These are phyloP conservation scores for Cryoendolithus antarcticus DNA, from an alignment of 2,329 filamentous ascomycete species.

Conservation along the genomic window DNA sequence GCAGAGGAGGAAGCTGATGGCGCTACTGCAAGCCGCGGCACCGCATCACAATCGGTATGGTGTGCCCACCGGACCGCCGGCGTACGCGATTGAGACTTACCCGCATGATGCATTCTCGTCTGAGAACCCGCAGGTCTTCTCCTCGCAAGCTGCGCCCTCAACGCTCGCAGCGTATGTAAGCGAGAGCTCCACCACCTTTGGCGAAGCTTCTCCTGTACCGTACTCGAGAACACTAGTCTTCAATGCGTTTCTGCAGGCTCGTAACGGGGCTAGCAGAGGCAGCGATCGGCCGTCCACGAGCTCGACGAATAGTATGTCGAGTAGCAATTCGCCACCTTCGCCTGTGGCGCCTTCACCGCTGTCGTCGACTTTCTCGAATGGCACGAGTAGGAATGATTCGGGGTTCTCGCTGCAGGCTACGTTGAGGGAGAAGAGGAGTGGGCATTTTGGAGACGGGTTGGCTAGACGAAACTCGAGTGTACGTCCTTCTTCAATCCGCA, in stretches of 20 bases:
- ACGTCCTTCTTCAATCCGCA: conserved; percentile 20
- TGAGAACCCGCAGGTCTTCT: conserved; percentile 72
- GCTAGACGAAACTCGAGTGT: conserved; percentile 82
- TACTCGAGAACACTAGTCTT: conserved; percentile 56
- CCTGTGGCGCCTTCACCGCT: conserved; percentile 48
- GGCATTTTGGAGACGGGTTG: conserved; percentile 63
- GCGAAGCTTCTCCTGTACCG: conserved; percentile 43
- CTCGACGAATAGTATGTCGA: conserved; percentile 32
- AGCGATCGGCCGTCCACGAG: conserved; percentile 69
- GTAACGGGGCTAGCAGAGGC: conserved; percentile 47
- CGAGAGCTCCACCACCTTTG: conserved; percentile 81
- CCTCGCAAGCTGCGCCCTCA: conserved; percentile 54
- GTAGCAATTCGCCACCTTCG: conserved; percentile 40
- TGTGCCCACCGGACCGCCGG: conserved; percentile 75
- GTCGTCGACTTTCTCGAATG: conserved; percentile 65
- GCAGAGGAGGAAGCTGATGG: conserved; percentile 77
- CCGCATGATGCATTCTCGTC: conserved; percentile 82
- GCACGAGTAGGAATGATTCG: conserved; percentile 78
- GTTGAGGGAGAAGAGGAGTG: conserved; percentile 84
- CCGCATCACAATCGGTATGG: conserved; percentile 81
- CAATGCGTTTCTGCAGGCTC: conserved; percentile 78
- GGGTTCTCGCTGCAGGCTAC: conserved; percentile 78
- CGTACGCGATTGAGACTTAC: conserved; percentile 86
- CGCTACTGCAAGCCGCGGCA: conserved; percentile 77
- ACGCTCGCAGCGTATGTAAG: conserved; percentile 76